Evolutionary conservation across 2,329 filamentous ascomycete species (phyloP), one percentile per base, ranked within the genome.

Genomic region (Incumbomyces delicatus): DNA sequence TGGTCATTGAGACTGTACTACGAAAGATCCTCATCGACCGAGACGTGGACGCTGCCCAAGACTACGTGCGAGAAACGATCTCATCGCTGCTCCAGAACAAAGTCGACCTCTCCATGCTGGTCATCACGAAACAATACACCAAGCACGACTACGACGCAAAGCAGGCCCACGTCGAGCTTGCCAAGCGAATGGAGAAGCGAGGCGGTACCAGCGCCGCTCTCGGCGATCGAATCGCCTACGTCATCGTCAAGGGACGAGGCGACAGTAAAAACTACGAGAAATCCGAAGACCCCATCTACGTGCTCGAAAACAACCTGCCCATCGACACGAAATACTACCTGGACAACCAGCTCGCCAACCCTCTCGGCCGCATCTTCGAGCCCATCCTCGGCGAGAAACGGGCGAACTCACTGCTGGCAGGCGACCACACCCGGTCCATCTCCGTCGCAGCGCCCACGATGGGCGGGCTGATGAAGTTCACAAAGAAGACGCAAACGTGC

Each of bases 261-360:
- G 88, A 87, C 16, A 83, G 87, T 47, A 96, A 89, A 68, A 95
- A 95, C 63, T 98, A 94, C 68, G 92, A 98, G 63, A 88, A 90
- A 57, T 94, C 88, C 1, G 92, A 98, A 67, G 92, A 98, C 61
- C 92, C 92, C 1, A 88, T 98, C 60, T 98, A 83, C 67, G 92
- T 98, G 12, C 78, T 98, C 2, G 94, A 98, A 66, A 85, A 98
- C 75, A 98, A 96, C 59, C 78, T 98, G 48, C 92, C 92, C 10
- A 95, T 98, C 62, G 92, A 98, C 67, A 96, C 92, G 2, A 92
- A 87, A 65, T 98, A 96, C 71, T 98, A 98, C 65, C 81, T 98
- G 16, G 92, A 98, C 64, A 98, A 98, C 64, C 94, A 98, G 67
- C 81, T 98, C 14, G 85, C 92, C 7, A 98, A 98, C 67, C 92